Evolutionary conservation across 176 grass and related monocot species (phyloP).

Genomic region (Phoenix roebelenii): DNA sequence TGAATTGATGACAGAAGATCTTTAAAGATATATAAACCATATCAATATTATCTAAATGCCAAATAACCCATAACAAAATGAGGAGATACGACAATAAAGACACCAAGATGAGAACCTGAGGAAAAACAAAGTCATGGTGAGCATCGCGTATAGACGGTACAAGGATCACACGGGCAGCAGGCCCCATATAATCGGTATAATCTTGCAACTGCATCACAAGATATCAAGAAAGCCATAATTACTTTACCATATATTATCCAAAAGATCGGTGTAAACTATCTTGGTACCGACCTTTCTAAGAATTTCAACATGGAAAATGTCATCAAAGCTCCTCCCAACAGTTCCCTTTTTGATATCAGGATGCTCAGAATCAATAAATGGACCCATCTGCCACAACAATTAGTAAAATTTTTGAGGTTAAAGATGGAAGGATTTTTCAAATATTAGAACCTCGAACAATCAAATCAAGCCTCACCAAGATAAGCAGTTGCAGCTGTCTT

Average conservation of each 20-base stretch:
- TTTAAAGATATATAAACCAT: no score
- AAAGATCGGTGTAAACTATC: conserved; percentile 12
- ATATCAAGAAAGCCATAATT: conserved; percentile 7
- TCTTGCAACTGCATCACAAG: conserved; percentile 62
- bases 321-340: conserved; percentile 43
- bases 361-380: conserved; percentile 98
- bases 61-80: no score
- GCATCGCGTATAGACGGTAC: conserved; percentile 86
- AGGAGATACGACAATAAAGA: background rate
- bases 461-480: conserved; percentile 49
- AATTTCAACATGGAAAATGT: conserved; percentile 84
- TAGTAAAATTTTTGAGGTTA: no score
- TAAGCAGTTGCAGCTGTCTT: conserved; percentile 73
- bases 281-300: conserved; percentile 47
- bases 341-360: conserved; percentile 85
- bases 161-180: conserved; percentile 53
- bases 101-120: conserved; percentile 41
- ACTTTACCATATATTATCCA: conserved; percentile 18
- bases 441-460: conserved; percentile 5
- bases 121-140: conserved; percentile 88
- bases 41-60: no score
- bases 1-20: no score
- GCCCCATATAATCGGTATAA: conserved; percentile 61
- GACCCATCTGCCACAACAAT: conserved; percentile 61
- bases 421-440: background rate